Base-by-base conservation (phyloP, 1,284 basidiomycete genomes). In the Rhodotorula glutinis region DNA sequence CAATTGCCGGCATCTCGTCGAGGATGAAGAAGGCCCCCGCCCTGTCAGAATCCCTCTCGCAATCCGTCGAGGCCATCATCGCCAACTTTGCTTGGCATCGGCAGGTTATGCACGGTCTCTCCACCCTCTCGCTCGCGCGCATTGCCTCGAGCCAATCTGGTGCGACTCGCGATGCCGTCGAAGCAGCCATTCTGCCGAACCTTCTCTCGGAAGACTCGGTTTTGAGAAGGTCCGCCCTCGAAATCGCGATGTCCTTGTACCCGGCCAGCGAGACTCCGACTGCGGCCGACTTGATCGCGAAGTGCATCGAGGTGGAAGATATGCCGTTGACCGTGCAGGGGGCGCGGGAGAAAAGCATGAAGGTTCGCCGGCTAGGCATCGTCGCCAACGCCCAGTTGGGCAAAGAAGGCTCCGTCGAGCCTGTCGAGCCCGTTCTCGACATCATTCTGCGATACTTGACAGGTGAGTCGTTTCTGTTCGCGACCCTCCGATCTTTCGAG, bases 311-410 rank as follows among this genome's bases (percentile, higher is more conserved):
- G 58, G 72, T 70, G 17, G 77, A 77, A 63, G 56, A 73, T 21
- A 70, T 74, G 60, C 65, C 76, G 25, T 43, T 77, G 4, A 70
- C 75, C 58, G 82, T 90, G 2, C 86, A 88, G 69, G 89, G 91
- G 43, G 87, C 88, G 0, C 84, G 92, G 30, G 92, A 96, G 74
- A 85, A 91, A 46, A 85, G 90, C 2, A 79, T 92, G 70, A 82
- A 86, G 40, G 89, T 93, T 25, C 61, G 76, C 8, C 76, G 77
- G 53, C 70, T 80, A 2, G 75, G 75, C 13, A 73, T 74, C 44
- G 66, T 74, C 38, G 72, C 73, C 27, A 60, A 76, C 40, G 55
- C 60, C 4, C 63, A 74, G 52, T 52, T 71, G 13, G 68, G 68
- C 3, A 58, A 59, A 40, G 66, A 61, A 0, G 66, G 70, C 33